These are phyloP conservation scores for Yarrowia alimentaria DNA, from an alignment of 805 yeast genomes.

Conservation along the genomic window DNA sequence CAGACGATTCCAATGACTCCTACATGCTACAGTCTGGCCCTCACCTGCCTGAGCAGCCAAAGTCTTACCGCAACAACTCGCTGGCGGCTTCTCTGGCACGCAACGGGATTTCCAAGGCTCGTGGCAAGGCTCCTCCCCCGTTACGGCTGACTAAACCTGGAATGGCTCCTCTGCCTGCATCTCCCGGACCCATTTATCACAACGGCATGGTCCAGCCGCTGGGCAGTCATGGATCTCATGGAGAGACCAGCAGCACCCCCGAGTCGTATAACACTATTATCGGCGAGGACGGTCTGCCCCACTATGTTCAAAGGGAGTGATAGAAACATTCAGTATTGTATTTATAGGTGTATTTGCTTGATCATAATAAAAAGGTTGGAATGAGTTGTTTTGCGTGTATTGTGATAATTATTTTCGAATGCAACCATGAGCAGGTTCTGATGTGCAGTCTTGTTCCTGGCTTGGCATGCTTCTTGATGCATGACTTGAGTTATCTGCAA, in stretches of 20 bases:
- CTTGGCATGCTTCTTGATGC: too few species aligned
- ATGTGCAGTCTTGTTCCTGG: too few species aligned
- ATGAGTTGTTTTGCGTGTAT: too few species aligned
- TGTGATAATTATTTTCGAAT: too few species aligned
- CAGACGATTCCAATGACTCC: conserved; percentile 6
- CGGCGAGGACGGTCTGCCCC: conserved; percentile 22
- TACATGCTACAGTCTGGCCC: conserved; percentile 22
- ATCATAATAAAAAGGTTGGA: too few species aligned
- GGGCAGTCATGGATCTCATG: not conserved
- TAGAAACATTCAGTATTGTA: conserved; percentile 8
- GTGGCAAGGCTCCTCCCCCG: conserved; percentile 19
- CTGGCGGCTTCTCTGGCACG: conserved; percentile 20
- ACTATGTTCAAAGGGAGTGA: conserved; percentile 19
- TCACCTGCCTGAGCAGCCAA: conserved; percentile 3
- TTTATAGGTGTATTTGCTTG: conserved; percentile 24
- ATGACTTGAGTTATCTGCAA: too few species aligned
- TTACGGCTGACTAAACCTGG: conserved; percentile 12
- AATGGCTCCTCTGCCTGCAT: conserved; percentile 9
- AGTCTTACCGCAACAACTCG: conserved; percentile 21
- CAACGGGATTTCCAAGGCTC: conserved; percentile 15
- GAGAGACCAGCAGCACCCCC: conserved; percentile 1
- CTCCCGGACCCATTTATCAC: too few species aligned
- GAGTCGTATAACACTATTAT: conserved; percentile 14
- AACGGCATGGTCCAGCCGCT: not conserved
- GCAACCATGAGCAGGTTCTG: too few species aligned